Percentiles rank a stretch among this genome's conserved stretches.
Evolutionary conservation across 1,284 basidiomycete genomes (phyloP).

Genomic region (Malassezia dermatis): DNA sequence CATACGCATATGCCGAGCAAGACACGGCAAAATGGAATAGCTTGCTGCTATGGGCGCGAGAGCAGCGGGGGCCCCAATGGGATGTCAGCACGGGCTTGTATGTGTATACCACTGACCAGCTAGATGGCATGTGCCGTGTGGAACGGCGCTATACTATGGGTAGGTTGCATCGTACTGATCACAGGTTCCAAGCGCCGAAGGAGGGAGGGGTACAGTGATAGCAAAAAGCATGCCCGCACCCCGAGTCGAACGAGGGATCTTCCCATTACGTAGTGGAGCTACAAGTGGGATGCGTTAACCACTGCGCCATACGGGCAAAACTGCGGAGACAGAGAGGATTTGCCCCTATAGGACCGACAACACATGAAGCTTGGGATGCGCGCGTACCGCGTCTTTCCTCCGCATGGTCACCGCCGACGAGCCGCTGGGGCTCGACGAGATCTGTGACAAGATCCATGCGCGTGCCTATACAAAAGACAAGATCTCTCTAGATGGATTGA

Average conservation of each 20-base stretch:
- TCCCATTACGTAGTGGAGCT: conserved; percentile 14
- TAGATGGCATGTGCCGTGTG: conserved; percentile 17
- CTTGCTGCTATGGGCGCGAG: conserved; percentile 16
- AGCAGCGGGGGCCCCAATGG: conserved; percentile 19
- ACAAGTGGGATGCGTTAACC: conserved; percentile 23
- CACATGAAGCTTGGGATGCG: not conserved
- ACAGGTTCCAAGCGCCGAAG: conserved; percentile 4
- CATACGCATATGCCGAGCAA: not conserved
- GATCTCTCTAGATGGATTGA: conserved; percentile 4
- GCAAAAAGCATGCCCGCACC: conserved; percentile 17
- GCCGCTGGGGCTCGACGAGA: conserved; percentile 8
- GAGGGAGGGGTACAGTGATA: not conserved
- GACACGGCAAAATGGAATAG: conserved; percentile 22
- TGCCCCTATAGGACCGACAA: not conserved
- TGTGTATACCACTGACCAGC: conserved; percentile 3
- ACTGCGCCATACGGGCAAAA: conserved; percentile 23
- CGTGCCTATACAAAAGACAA: conserved; percentile 4
- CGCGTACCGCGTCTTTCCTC: not conserved
- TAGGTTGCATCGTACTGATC: not conserved
- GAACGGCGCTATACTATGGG: conserved; percentile 5
- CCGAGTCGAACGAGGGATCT: conserved; percentile 24
- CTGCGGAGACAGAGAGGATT: not conserved
- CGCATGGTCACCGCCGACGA: not conserved
- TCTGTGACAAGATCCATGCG: conserved; percentile 2
- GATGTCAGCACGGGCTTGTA: conserved; percentile 22